Percentiles rank a stretch among this genome's conserved stretches.
phyloP scores from a whole-genome alignment of 495 filamentous ascomycete species.

The Aspergillus bertholletiae region DNA sequence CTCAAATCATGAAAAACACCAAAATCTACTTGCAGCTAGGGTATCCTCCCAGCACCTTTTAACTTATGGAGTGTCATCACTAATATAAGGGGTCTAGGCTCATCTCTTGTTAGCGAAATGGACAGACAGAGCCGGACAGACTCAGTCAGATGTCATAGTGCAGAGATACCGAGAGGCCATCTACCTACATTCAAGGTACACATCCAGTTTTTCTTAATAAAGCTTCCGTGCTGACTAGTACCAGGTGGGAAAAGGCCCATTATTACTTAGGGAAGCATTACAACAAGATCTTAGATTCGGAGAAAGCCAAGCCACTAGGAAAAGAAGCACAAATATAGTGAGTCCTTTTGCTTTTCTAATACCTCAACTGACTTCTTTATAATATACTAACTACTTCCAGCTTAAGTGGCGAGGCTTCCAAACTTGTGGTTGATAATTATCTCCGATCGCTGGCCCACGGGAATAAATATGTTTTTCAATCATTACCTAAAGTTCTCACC shows the following conservation, averaged over 20 bases:
- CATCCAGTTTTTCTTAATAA: not conserved
- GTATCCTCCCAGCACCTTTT: constrained; percentile 13
- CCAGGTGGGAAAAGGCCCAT: constrained; percentile 90
- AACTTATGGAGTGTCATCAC: not conserved
- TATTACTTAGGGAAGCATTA: constrained; percentile 97
- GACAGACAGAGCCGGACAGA: constrained; percentile 90
- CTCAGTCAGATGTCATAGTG: constrained; percentile 71
- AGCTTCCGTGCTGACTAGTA: constrained; percentile 3
- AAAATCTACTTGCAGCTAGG: constrained; percentile 46
- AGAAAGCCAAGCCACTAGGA: constrained; percentile 68
- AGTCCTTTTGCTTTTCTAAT: constrained; percentile 7
- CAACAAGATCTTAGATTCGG: constrained; percentile 90
- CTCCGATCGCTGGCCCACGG: constrained; percentile 80
- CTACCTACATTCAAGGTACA: constrained; percentile 39
- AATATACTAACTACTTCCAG: constrained; percentile 13
- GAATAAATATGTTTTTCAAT: constrained; percentile 93
- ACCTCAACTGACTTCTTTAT: not conserved
- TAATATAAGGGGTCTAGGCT: constrained; percentile 41
- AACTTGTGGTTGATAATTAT: constrained; percentile 90
- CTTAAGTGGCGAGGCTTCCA: constrained; percentile 74
- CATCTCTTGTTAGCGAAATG: constrained; percentile 92
- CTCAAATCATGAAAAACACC: constrained; percentile 35
- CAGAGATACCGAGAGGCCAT: constrained; percentile 73
- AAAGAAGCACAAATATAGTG: constrained; percentile 57
- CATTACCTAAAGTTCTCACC: constrained; percentile 82